Base-by-base conservation (phyloP, 805 yeast genomes). In the Metschnikowia anglica region DNA sequence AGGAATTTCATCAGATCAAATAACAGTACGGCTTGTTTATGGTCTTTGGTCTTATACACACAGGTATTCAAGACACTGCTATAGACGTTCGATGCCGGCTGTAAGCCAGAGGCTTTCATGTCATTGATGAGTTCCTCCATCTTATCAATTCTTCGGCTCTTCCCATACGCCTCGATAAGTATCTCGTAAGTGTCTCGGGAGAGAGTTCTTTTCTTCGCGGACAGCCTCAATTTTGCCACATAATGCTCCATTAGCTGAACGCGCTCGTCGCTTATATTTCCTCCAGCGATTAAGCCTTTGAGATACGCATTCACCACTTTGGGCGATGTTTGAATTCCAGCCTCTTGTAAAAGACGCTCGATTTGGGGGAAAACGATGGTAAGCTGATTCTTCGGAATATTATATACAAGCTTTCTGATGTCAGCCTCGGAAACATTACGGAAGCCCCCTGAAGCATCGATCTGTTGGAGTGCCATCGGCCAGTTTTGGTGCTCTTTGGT, bases 1-100 rank as follows among this genome's bases (percentile, higher is more conserved):
- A 84, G 61, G 59, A 87, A 91, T 58, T 88, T 91, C 89, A 93
- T 81, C 48, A 88, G 79, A 51, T 84, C 88, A 63, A 93, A 93
- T 2, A 86, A 68, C 34, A 80, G 80, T 43, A 77, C 75, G 0
- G 96, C 95, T 48, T 83, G 80, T 13, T 68, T 60, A 47, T 72
- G 78, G 41, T 77, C 76, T 44, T 58, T 66, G 39, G 72, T 56
- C 41, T 77, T 71, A 46, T 68, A 70, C 5, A 81, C 79, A 54
- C 84, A 79, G 18, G 86, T 71, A 47, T 82, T 81, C 31, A 87
- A 56, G 5, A 84, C 70, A 30, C 79, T 77, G 3, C 83, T 73
- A 50, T 80, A 81, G 1, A 81, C 65, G 3, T 60, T 55, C 4
- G 68, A 58, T 12, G 74, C 64, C 3, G 81, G 80, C 31, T 63